Conservation (phyloP, 2,329 filamentous ascomycete genomes). For the Scedosporium dehoogii region DNA sequence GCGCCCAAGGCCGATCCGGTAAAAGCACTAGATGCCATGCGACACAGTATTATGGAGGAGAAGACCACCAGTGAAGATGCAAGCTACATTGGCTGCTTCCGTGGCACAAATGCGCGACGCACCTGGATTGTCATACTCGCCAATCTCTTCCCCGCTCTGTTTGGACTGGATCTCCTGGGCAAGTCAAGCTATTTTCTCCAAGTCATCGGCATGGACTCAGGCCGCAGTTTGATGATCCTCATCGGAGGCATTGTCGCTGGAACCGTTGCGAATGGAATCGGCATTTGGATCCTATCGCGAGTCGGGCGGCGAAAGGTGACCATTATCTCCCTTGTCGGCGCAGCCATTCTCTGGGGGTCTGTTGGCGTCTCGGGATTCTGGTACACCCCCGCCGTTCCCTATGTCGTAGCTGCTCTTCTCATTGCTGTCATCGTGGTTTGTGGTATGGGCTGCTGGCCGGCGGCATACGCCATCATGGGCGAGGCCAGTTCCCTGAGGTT, state of each 20-base stretch:
- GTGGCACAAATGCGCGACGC: conserved; percentile 28
- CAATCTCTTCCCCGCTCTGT: conserved; percentile 30
- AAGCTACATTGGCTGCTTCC: conserved; percentile 34
- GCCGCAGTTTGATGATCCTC: conserved; percentile 28
- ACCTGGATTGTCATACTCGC: conserved; percentile 31
- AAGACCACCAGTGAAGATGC: conserved; percentile 19
- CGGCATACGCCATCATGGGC: conserved; percentile 28
- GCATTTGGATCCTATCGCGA: conserved; percentile 31
- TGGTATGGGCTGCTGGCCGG: conserved; percentile 32
- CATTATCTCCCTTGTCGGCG: conserved; percentile 21
- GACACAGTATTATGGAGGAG: conserved; percentile 32
- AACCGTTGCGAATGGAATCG: conserved; percentile 30
- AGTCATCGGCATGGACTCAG: conserved; percentile 22
- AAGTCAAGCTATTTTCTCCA: conserved; percentile 30
- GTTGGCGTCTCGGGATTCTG: conserved; percentile 26
- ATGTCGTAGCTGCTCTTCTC: conserved; percentile 14
- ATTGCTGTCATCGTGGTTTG: conserved; percentile 33
- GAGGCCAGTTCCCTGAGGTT: conserved; percentile 33
- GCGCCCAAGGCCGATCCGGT: background rate
- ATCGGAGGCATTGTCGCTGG: conserved; percentile 35
- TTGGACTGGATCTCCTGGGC: conserved; percentile 33
- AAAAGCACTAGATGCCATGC: background rate
- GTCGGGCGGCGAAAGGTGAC: conserved; percentile 29
- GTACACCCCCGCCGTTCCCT: background rate
- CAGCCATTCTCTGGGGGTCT: conserved; percentile 28